Base-by-base conservation (phyloP, 768 basidiomycete species). In the Psilocybe sp. region DNA sequence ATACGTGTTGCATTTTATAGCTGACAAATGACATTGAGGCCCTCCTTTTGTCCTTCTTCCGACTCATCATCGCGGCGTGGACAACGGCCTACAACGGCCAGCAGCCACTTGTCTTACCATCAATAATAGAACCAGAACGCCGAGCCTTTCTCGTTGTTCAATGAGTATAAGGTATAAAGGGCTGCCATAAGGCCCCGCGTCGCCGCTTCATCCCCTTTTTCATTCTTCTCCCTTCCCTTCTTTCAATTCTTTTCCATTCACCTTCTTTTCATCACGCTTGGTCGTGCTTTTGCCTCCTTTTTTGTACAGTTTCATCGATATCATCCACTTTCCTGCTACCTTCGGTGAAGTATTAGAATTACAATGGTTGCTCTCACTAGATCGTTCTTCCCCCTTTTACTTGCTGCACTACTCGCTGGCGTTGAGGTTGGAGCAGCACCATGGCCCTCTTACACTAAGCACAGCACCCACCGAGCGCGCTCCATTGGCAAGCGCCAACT, bases 381-480 rank as follows among this genome's bases (percentile, higher is more conserved):
- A 49, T 46, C 56, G n/a, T 58, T 66, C 45, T 44, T 64, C 53
- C 50, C 65, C 23, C 50, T 67, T 33, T 18, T 68, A 44, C 37
- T 67, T n/a, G 51, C 64, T 36, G 50, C 58, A 36, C 41, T 66
- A 11, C 61, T 55, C 41, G 58, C 54, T 23, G 55, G 64, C 13
- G 7, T 28, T 28, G 41, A 47, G 15, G 54, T 46, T 18, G 58
- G 60, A 37, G 69, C 69, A 32, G 67, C 66, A 7, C 71, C 69
- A 3, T 69, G 62, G 64, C 68, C 68, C 13, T 36, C 53, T 12
- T 55, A 63, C 35, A 49, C 55, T 8, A 60, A 58, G 53, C 68
- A 69, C 46, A 52, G 61, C 1, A 68, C 70, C 3, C 66, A 68
- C 46, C 64, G 64, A 36, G 47, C 57, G 23, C 64, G 64, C 8